Conservation (phyloP, 352 stramenopile genomes). For the Globisporangium spiculum region DNA sequence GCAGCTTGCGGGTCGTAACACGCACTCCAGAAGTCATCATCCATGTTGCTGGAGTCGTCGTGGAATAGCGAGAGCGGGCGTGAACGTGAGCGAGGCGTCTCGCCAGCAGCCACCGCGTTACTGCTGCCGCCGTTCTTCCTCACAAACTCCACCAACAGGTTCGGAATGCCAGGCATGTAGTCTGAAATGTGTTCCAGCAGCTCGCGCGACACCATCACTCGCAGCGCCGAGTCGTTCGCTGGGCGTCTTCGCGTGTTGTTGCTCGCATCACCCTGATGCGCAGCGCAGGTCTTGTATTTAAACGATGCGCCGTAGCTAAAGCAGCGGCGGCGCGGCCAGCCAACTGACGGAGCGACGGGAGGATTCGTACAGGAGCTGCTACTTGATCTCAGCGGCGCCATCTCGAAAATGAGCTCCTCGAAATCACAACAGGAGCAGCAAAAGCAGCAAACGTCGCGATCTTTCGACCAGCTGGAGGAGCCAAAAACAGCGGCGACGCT, state of each 20-base stretch:
- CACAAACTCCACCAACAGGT: constrained; percentile 4
- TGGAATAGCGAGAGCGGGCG: neutral
- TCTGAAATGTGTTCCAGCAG: constrained; percentile 6
- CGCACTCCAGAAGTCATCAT: neutral
- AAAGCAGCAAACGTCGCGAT: neutral
- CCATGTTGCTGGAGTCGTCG: neutral
- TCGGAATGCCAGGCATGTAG: constrained; percentile 4
- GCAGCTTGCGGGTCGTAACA: constrained; percentile 3
- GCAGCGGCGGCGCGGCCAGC: neutral
- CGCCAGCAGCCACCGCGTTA: neutral
- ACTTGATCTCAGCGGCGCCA: constrained; percentile 9
- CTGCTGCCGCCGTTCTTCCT: neutral
- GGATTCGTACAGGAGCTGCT: neutral
- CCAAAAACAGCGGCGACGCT: neutral
- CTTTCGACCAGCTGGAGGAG: neutral
- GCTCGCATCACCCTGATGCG: neutral
- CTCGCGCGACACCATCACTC: neutral
- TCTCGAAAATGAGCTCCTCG: neutral
- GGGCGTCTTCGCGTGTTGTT: neutral
- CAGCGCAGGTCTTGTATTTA: neutral
- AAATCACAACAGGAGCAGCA: neutral
- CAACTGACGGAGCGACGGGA: neutral
- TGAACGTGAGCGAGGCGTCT: neutral
- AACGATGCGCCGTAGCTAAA: neutral
- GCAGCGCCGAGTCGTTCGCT: neutral